phyloP scores from a whole-genome alignment of 2,329 filamentous ascomycete species.

The Neoarthrinium moseri region DNA sequence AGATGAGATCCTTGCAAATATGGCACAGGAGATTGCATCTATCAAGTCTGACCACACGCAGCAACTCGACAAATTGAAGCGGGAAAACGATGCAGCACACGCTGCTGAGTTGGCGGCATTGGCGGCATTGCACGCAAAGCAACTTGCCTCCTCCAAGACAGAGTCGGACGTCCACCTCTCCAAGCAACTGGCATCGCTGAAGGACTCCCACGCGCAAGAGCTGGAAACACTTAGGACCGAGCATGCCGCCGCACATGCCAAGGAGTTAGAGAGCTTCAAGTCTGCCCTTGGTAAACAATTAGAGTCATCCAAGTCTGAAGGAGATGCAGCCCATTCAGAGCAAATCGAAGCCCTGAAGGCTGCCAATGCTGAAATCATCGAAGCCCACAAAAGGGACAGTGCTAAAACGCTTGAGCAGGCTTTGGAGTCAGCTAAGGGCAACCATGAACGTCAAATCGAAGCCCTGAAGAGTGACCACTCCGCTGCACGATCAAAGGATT shows the following conservation, averaged over 20 bases:
- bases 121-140: constrained; percentile 28
- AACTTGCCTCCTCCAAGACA: constrained; percentile 28
- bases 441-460: constrained; percentile 16
- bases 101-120: constrained; percentile 29
- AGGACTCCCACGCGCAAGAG: constrained; percentile 25
- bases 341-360: constrained; percentile 21
- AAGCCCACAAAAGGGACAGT: constrained; percentile 20
- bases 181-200: constrained; percentile 23
- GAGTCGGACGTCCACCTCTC: constrained; percentile 23
- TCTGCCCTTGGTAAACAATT: constrained; percentile 27
- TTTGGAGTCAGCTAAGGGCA: neutral
- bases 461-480: constrained; percentile 23
- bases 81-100: constrained; percentile 24
- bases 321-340: constrained; percentile 3
- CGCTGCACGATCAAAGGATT: constrained; percentile 19
- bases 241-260: constrained; percentile 28
- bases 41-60: constrained; percentile 23
- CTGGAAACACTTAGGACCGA: constrained; percentile 29
- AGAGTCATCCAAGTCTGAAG: constrained; percentile 28
- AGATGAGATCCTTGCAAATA: constrained; percentile 15
- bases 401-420: constrained; percentile 3
- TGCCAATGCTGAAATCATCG: constrained; percentile 4
- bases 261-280: constrained; percentile 14
- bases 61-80: constrained; percentile 23
- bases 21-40: constrained; percentile 20